These are phyloP conservation scores for Sugiyamaella chiloensis DNA, from an alignment of 805 yeast genomes.

Conservation along the genomic window DNA sequence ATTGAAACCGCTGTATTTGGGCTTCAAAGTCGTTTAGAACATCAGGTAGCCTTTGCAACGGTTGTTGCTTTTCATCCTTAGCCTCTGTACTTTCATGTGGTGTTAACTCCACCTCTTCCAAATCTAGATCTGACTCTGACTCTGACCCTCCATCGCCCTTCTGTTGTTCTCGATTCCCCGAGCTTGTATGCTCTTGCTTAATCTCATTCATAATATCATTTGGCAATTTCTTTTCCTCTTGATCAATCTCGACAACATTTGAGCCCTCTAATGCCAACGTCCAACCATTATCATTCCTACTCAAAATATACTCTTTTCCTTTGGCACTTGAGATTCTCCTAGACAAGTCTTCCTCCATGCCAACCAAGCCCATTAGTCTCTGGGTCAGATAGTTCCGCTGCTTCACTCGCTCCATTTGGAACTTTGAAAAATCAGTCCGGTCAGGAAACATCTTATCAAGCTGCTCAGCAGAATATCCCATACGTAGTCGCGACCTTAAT, in stretches of 20 bases:
- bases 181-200: background rate
- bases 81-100: slow-evolving; percentile 4
- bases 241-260: slow-evolving; percentile 24
- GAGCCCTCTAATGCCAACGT: slow-evolving; percentile 56
- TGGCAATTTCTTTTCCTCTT: slow-evolving; percentile 19
- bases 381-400: slow-evolving; percentile 90
- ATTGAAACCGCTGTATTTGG: slow-evolving; percentile 23
- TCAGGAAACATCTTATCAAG: slow-evolving; percentile 76
- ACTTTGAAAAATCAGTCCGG: slow-evolving; percentile 84
- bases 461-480: slow-evolving; percentile 94
- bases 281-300: slow-evolving; percentile 81
- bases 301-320: slow-evolving; percentile 69
- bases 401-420: slow-evolving; percentile 90
- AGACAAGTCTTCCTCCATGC: slow-evolving; percentile 53
- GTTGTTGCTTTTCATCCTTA: background rate
- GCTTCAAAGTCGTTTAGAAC: slow-evolving; percentile 28
- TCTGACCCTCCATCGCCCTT: background rate
- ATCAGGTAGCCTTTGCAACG: slow-evolving; percentile 12
- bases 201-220: background rate
- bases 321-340: slow-evolving; percentile 72
- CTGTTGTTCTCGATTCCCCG: too few relatives aligned
- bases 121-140: slow-evolving; percentile 18
- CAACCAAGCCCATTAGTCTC: slow-evolving; percentile 75
- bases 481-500: slow-evolving; percentile 79
- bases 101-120: slow-evolving; percentile 17